phyloP scores from a whole-genome alignment of 2,329 filamentous ascomycete genomes.

The Colletotrichum sublineola region DNA sequence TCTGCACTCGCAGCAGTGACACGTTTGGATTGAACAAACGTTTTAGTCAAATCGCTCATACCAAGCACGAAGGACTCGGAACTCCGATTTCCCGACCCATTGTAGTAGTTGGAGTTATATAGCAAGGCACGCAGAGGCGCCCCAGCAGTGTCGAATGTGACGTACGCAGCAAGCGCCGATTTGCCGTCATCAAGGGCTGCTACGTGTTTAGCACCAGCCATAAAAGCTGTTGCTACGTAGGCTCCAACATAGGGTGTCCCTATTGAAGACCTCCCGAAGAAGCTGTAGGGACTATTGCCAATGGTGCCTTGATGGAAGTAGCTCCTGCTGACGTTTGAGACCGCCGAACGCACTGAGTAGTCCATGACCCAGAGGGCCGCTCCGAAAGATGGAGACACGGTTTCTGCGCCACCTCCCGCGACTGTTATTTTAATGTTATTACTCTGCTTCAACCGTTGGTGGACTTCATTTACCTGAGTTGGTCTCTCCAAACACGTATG shows the following conservation, averaged over 20 bases:
- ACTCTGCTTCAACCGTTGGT: not conserved
- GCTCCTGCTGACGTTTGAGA: constrained; percentile 28
- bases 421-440: not conserved
- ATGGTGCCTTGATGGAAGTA: constrained; percentile 68
- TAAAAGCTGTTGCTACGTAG: constrained; percentile 59
- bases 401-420: constrained; percentile 30
- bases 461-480: constrained; percentile 56
- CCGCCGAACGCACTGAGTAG: constrained; percentile 46
- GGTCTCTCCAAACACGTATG: constrained; percentile 63
- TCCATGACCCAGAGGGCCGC: constrained; percentile 58
- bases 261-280: constrained; percentile 62
- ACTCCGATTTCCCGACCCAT: constrained; percentile 7
- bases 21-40: constrained; percentile 17
- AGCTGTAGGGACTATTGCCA: constrained; percentile 64
- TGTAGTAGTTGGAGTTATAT: constrained; percentile 61
- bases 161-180: constrained; percentile 60
- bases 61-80: constrained; percentile 17
- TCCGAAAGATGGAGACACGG: constrained; percentile 52
- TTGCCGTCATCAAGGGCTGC: constrained; percentile 60
- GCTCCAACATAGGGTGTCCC: constrained; percentile 67
- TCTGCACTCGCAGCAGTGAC: constrained; percentile 26
- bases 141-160: constrained; percentile 51
- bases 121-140: constrained; percentile 52
- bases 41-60: not conserved
- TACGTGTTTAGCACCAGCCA: constrained; percentile 59